Conservation (phyloP, 768 basidiomycete genomes). For the Lactarius deliciosus region DNA sequence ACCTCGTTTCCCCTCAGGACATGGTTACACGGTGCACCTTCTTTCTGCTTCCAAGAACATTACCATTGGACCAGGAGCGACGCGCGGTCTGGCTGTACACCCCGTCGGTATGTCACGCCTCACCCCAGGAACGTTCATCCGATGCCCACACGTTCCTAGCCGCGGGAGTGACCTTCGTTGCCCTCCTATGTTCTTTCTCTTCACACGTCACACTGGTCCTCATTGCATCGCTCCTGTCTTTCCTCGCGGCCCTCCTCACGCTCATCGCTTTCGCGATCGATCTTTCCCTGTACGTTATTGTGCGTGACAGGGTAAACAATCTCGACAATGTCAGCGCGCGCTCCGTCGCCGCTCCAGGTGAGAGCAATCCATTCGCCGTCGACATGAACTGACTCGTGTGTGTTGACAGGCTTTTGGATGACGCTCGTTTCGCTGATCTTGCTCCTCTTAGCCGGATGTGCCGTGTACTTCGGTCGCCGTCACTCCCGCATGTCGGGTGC, state of each 20-base stretch:
- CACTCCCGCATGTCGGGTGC: constrained; percentile 27
- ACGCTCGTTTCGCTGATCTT: constrained; percentile 25
- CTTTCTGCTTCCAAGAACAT: constrained; percentile 40
- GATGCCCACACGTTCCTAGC: constrained; percentile 35
- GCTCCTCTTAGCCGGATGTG: constrained; percentile 22
- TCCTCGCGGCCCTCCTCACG: constrained; percentile 66
- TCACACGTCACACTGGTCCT: constrained; percentile 49
- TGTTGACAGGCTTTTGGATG: constrained; percentile 25
- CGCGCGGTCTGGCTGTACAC: constrained; percentile 70
- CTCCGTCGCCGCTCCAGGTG: constrained; percentile 66
- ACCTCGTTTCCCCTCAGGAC: constrained; percentile 38
- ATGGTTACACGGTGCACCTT: constrained; percentile 54
- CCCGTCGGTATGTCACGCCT: constrained; percentile 55
- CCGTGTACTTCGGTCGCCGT: constrained; percentile 23
- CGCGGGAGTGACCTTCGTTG: constrained; percentile 58
- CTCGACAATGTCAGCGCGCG: constrained; percentile 44
- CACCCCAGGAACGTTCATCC: neutral
- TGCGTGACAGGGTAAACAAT: constrained; percentile 56
- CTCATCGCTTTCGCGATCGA: constrained; percentile 76
- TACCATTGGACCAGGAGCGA: constrained; percentile 59
- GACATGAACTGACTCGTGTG: neutral
- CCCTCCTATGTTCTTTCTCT: constrained; percentile 61
- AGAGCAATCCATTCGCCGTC: constrained; percentile 28
- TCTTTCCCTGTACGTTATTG: constrained; percentile 65
- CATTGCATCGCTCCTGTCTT: constrained; percentile 50